Conservation (phyloP, 345 rosid genomes). For the Kandelia obovata region DNA sequence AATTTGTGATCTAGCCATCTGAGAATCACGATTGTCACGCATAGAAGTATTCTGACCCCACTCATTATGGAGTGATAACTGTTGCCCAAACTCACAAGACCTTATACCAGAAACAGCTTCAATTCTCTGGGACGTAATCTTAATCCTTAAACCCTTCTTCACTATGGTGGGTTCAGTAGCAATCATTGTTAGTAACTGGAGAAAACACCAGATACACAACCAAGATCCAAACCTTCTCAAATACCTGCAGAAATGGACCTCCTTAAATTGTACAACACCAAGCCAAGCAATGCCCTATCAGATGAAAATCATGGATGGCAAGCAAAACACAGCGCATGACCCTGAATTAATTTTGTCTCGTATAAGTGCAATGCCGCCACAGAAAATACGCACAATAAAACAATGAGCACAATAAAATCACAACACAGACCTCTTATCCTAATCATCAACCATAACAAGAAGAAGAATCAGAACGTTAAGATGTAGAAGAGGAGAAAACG, state of each 20-base stretch:
- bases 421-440: too few relatives aligned
- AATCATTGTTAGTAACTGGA: constrained; percentile 32
- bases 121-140: constrained; percentile 41
- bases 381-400: background rate
- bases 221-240: background rate
- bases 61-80: constrained; percentile 5
- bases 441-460: too few relatives aligned
- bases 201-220: constrained; percentile 1
- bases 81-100: constrained; percentile 24
- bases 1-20: constrained; percentile 14
- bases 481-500: too few relatives aligned
- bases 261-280: constrained; percentile 11
- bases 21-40: constrained; percentile 12
- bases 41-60: constrained; percentile 14
- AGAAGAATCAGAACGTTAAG: background rate
- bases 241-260: background rate
- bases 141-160: constrained; percentile 52
- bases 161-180: constrained; percentile 35
- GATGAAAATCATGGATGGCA: constrained; percentile 13
- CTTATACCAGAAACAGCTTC: constrained; percentile 25
- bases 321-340: background rate
- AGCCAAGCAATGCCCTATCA: constrained; percentile 14
- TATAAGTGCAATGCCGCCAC: background rate
- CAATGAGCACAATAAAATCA: too few relatives aligned
- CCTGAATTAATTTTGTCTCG: background rate